Conservation (phyloP, 805 yeast species). For the Cyberlindnera mississippiensis region DNA sequence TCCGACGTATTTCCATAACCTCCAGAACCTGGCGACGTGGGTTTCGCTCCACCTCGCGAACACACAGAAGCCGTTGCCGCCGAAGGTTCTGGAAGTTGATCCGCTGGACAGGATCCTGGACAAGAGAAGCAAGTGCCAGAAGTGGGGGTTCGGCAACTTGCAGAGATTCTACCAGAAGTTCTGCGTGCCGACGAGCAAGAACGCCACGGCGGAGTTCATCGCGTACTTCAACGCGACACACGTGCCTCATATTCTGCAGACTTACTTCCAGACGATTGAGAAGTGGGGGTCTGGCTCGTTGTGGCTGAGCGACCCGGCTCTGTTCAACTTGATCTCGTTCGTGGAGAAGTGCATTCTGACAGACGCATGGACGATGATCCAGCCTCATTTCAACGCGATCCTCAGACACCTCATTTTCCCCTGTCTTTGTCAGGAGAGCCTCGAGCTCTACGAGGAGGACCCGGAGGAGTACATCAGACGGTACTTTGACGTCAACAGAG, state of each 20-base stretch:
- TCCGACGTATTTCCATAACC: constrained; percentile 45
- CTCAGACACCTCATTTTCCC: constrained; percentile 72
- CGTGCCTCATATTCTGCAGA: constrained; percentile 66
- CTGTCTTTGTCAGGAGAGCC: constrained; percentile 63
- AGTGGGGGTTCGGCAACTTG: constrained; percentile 86
- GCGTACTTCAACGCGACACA: constrained; percentile 49
- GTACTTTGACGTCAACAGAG: constrained; percentile 61
- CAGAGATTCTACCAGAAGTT: constrained; percentile 66
- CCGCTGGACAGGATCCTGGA: constrained; percentile 44
- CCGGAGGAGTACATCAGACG: constrained; percentile 85
- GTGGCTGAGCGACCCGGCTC: constrained; percentile 65
- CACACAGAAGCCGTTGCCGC: constrained; percentile 52
- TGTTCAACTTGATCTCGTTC: constrained; percentile 65
- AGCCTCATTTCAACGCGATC: constrained; percentile 61
- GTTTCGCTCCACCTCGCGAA: constrained; percentile 60
- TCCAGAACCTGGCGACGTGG: constrained; percentile 48
- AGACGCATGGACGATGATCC: constrained; percentile 56
- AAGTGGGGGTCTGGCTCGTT: constrained; percentile 36
- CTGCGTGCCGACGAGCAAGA: constrained; percentile 32
- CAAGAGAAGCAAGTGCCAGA: constrained; percentile 65
- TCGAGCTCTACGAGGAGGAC: constrained; percentile 77
- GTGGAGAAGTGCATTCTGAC: constrained; percentile 56
- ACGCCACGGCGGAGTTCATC: constrained; percentile 46
- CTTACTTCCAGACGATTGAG: constrained; percentile 48
- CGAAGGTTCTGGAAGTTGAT: constrained; percentile 44